These are phyloP conservation scores for Talaromyces stipitatus DNA, from an alignment of 495 filamentous ascomycete species.

Conservation along the genomic window DNA sequence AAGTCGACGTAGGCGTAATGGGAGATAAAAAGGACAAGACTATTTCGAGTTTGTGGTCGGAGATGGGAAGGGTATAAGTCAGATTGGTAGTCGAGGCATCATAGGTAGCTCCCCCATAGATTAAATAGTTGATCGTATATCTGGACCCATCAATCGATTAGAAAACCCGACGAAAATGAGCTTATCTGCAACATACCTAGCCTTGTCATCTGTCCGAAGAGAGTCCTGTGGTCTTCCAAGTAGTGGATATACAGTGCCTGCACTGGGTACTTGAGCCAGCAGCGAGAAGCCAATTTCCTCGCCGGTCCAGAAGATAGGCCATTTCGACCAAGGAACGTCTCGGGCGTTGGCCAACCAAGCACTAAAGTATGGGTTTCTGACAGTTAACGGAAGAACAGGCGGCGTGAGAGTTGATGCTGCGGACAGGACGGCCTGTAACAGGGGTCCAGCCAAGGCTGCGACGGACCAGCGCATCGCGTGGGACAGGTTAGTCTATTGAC, in stretches of 20 bases:
- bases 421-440: constrained; percentile 27
- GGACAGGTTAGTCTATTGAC: neutral
- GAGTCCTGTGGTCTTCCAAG: constrained; percentile 84
- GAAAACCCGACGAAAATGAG: neutral
- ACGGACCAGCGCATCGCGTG: constrained; percentile 28
- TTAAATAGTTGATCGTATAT: constrained; percentile 62
- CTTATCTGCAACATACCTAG: constrained; percentile 14
- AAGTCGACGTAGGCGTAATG: constrained; percentile 84
- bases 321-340: constrained; percentile 77
- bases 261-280: constrained; percentile 66
- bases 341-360: constrained; percentile 78
- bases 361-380: constrained; percentile 88
- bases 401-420: constrained; percentile 53
- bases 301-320: constrained; percentile 95
- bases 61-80: constrained; percentile 62
- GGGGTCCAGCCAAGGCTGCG: constrained; percentile 24
- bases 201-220: constrained; percentile 41
- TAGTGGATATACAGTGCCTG: constrained; percentile 72
- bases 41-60: constrained; percentile 43
- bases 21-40: constrained; percentile 85
- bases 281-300: constrained; percentile 75
- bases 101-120: constrained; percentile 72
- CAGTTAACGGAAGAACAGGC: constrained; percentile 77
- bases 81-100: constrained; percentile 93
- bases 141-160: constrained; percentile 13